A percentile compares a stretch with the other conserved stretches of the same genome.
Conservation (phyloP, 1,284 basidiomycete species). For the Pascua guehoae region DNA sequence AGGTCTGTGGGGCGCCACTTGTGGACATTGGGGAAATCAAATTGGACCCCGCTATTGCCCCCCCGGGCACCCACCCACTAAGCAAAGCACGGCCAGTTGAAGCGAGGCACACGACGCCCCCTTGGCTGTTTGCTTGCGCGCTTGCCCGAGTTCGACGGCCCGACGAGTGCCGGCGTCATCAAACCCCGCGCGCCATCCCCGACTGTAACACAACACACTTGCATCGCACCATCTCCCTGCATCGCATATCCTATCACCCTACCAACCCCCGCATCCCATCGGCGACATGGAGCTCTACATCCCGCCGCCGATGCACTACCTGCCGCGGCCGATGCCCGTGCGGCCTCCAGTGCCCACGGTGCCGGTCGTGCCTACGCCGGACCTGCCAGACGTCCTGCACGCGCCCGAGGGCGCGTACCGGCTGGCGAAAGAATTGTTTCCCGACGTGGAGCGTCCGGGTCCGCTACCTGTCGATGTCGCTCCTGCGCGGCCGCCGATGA, state of each 20-base stretch:
- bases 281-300: conserved; percentile 37
- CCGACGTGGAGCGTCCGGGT: conserved; percentile 35
- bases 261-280: background rate
- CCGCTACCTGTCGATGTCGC: conserved; percentile 24
- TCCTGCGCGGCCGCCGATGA: conserved; percentile 4
- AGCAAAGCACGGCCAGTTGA: too few species aligned
- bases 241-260: background rate
- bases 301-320: conserved; percentile 29
- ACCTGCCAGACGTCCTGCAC: conserved; percentile 35
- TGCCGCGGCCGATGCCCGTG: conserved; percentile 33
- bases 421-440: conserved; percentile 30
- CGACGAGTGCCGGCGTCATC: too few species aligned
- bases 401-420: conserved; percentile 45
- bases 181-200: too few species aligned
- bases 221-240: background rate
- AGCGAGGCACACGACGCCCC: too few species aligned
- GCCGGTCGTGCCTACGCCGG: conserved; percentile 35
- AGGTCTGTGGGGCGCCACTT: too few species aligned
- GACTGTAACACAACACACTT: too few species aligned
- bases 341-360: conserved; percentile 36
- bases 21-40: too few species aligned
- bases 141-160: too few species aligned
- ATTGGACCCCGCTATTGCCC: too few species aligned
- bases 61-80: too few species aligned
- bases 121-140: too few species aligned